Percentiles rank a stretch among this genome's conserved stretches.
Evolutionary conservation across 495 filamentous ascomycete species (phyloP).

Genomic region (Penicillium egyptiacum): DNA sequence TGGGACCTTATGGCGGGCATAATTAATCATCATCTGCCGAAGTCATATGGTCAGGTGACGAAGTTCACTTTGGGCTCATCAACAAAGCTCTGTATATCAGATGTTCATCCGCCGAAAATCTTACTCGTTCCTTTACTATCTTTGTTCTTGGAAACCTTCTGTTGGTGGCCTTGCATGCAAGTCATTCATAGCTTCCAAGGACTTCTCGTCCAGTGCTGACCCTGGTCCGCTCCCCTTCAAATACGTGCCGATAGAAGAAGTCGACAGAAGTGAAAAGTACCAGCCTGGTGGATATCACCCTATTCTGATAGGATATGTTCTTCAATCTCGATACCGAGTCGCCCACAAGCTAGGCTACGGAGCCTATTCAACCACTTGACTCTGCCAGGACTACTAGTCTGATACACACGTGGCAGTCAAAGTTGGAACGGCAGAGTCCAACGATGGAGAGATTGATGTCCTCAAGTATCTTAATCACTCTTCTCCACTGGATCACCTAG

Average conservation of each 20-base stretch:
- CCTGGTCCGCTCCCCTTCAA: constrained; percentile 1
- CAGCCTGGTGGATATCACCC: constrained; percentile 41
- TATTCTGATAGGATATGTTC: constrained; percentile 36
- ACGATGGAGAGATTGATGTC: constrained; percentile 16
- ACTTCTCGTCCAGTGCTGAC: constrained; percentile 3
- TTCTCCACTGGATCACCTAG: constrained; percentile 10
- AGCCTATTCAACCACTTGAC: constrained; percentile 28
- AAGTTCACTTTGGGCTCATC: constrained; percentile 7
- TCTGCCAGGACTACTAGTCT: constrained; percentile 11
- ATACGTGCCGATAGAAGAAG: constrained; percentile 8
- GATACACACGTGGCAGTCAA: constrained; percentile 29
- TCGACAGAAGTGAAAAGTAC: constrained; percentile 30
- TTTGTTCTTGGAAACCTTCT: background rate
- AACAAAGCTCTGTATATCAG: constrained; percentile 5
- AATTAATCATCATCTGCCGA: too few relatives aligned
- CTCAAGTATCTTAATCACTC: constrained; percentile 11
- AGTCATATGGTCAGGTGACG: constrained; percentile 9
- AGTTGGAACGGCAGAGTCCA: constrained; percentile 21
- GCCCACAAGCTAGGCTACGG: constrained; percentile 42
- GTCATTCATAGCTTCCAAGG: background rate
- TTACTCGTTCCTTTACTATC: background rate
- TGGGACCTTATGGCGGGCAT: too few relatives aligned
- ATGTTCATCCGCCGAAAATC: background rate
- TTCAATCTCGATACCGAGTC: constrained; percentile 36
- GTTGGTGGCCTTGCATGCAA: background rate